Evolutionary conservation across 257 asterid genomes (phyloP), one percentile per base, ranked within the genome.

Genomic region (Solanum pimpinellifolium): DNA sequence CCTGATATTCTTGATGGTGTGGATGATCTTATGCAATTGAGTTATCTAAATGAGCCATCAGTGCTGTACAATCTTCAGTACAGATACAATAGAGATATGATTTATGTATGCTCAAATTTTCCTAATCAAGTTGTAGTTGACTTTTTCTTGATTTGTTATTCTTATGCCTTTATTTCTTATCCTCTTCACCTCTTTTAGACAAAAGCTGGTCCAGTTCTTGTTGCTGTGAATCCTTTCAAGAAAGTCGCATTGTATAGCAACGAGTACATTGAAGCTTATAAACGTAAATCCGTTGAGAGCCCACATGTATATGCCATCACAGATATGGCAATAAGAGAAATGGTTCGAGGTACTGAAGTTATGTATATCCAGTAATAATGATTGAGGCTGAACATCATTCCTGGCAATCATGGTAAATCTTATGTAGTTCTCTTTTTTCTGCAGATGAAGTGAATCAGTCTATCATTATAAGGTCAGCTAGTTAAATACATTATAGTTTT

Each of bases 391-490:
- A 80, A 81, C 42, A 81, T 29, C 46, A 18, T 81, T 81, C 46
- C 69, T 81, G 69, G 85, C 20, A 81, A 47, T 81, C 49, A 44
- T 86, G 66, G 52, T 73, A 84, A 33, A 52, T 87, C 87, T 77
- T 68, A 85, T 80, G 84, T 29, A 83, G 65, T 76, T 74, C 90
- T 89, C 88, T 80, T 88, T 88, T 92, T 78, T 75, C 92, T 89
- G 92, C 99, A 97, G 99, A 96, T 94, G 99, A 97, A 95, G 98
- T 96, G 81, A 97, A 95, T 89, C 99, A 97, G 89, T 97, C 99
- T 75, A 96, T 97, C 90, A 95, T 97, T 83, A 97, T 97, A 92
- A 97, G 99, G 99, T 96, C 80, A 33, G 88, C 39, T 29, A 91
- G 97, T 86, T 82, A 65, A 39, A 83, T 60, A 72, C 80, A 87